Conservation (phyloP, 1,284 basidiomycete species). For the Cryptococcus deneoformans region DNA sequence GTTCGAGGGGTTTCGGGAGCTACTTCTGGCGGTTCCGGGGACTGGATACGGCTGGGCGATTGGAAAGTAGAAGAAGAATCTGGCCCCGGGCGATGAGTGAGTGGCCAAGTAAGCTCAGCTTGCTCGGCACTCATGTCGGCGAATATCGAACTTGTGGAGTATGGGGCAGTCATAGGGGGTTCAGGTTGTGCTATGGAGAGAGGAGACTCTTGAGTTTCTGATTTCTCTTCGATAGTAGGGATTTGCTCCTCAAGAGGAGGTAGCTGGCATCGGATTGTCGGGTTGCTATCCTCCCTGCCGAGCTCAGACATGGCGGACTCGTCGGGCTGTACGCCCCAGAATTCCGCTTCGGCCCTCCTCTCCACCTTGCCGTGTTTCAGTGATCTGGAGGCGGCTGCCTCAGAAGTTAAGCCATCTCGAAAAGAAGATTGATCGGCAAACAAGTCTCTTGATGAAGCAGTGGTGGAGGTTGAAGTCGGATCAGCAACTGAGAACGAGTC, state of each 20-base stretch:
- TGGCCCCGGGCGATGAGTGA: constrained; percentile 10
- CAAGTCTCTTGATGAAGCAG: not conserved
- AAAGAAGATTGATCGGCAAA: too few species aligned
- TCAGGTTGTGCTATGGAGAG: not conserved
- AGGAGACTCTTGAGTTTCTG: not conserved
- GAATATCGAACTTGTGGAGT: constrained; percentile 28
- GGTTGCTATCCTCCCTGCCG: constrained; percentile 17
- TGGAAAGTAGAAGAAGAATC: constrained; percentile 24
- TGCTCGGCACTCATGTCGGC: constrained; percentile 44
- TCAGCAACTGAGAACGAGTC: constrained; percentile 15
- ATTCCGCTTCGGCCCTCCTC: constrained; percentile 8
- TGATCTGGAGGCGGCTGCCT: not conserved
- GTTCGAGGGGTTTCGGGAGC: not conserved
- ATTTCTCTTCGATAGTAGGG: not conserved
- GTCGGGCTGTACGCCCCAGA: constrained; percentile 6
- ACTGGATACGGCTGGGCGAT: constrained; percentile 10
- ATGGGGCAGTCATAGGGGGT: constrained; percentile 1
- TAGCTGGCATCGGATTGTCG: constrained; percentile 18
- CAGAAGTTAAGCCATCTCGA: too few species aligned
- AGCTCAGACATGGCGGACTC: constrained; percentile 4
- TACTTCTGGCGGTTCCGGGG: not conserved
- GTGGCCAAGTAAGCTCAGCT: constrained; percentile 35
- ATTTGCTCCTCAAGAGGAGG: constrained; percentile 11
- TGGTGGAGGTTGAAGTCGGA: not conserved
- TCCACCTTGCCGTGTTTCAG: constrained; percentile 1